Conservation (phyloP, 2,329 filamentous ascomycete genomes). For the Colletotrichum sp. region DNA sequence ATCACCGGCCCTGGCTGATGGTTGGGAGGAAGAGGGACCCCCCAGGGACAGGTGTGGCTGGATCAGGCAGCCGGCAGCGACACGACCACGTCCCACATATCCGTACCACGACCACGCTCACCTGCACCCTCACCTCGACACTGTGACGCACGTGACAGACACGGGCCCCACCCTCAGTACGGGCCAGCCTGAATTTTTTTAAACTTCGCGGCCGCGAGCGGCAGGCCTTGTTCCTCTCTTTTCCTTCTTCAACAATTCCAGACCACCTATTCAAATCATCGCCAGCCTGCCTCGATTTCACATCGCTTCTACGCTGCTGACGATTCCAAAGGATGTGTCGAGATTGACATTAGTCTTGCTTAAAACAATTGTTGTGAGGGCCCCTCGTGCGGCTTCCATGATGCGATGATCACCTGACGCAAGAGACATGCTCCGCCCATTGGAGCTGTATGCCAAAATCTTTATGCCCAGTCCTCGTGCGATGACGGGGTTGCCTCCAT, state of each 20-base stretch:
- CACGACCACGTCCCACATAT: neutral
- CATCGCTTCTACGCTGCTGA: slow-evolving; percentile 45
- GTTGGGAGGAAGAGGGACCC: neutral
- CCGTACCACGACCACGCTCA: neutral
- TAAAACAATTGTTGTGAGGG: slow-evolving; percentile 75
- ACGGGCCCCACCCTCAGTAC: neutral
- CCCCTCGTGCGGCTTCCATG: slow-evolving; percentile 67
- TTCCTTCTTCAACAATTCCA: slow-evolving; percentile 38
- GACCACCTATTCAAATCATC: slow-evolving; percentile 52
- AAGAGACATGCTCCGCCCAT: slow-evolving; percentile 56
- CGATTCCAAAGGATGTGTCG: slow-evolving; percentile 60
- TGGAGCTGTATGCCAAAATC: neutral
- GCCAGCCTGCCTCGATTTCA: slow-evolving; percentile 34
- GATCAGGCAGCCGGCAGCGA: slow-evolving; percentile 5
- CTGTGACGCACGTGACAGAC: neutral
- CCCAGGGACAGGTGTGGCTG: neutral
- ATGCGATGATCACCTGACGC: slow-evolving; percentile 73
- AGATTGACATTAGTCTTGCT: slow-evolving; percentile 63
- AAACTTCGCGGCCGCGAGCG: neutral
- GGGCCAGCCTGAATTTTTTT: slow-evolving; percentile 25
- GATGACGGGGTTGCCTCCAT: neutral
- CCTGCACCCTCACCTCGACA: neutral
- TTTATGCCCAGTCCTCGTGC: neutral
- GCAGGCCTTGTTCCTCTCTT: slow-evolving; percentile 22
- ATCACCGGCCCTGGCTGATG: slow-evolving; percentile 11